These are phyloP conservation scores for Ascoidea asiatica DNA, from an alignment of 805 yeast species.

Conservation along the genomic window DNA sequence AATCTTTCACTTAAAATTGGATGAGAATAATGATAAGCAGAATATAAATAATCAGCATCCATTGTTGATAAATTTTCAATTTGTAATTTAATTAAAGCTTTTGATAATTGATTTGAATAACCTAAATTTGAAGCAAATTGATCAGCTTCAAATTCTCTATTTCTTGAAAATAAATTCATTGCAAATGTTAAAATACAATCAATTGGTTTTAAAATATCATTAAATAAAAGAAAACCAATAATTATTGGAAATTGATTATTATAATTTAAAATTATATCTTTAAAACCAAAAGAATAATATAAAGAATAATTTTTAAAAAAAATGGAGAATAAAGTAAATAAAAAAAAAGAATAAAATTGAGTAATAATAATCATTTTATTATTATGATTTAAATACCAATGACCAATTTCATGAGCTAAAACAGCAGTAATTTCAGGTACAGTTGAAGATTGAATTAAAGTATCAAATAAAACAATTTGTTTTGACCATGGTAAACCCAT, in stretches of 20 bases:
- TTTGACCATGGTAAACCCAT: conserved; percentile 95
- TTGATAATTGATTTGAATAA: conserved; percentile 50
- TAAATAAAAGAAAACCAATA: conserved; percentile 71
- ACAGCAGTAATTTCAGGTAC: conserved; percentile 82
- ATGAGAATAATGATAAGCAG: conserved; percentile 81
- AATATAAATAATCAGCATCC: conserved; percentile 82
- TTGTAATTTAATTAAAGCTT: conserved; percentile 54
- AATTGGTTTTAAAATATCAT: conserved; percentile 66
- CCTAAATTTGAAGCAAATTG: conserved; percentile 69
- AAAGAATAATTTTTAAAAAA: conserved; percentile 72
- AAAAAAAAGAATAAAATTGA: conserved; percentile 49
- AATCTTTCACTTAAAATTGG: conserved; percentile 89
- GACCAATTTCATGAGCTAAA: conserved; percentile 97
- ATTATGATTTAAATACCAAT: conserved; percentile 88
- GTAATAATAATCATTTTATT: conserved; percentile 56
- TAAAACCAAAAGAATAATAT: conserved; percentile 69
- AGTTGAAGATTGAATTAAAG: conserved; percentile 70
- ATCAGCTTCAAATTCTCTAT: conserved; percentile 90
- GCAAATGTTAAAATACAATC: conserved; percentile 55
- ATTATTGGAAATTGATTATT: conserved; percentile 49
- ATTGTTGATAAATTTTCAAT: conserved; percentile 74
- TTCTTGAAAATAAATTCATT: conserved; percentile 64
- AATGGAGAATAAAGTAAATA: conserved; percentile 64
- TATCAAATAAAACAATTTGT: conserved; percentile 88
- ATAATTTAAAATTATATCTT: too few species aligned